Conservation (phyloP, 371 early-diverging fungal species). For the Actinomucor elegans region DNA sequence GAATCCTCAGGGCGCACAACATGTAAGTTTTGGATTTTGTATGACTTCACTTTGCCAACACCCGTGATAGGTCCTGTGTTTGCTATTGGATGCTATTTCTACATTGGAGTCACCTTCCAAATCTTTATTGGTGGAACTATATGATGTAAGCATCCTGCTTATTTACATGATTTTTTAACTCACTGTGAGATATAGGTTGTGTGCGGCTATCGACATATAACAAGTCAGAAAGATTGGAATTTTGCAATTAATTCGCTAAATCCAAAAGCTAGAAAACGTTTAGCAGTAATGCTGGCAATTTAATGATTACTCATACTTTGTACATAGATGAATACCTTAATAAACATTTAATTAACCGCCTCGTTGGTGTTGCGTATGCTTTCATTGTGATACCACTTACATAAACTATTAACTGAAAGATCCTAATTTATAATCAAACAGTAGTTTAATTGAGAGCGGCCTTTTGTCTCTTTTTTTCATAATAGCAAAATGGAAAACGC, state of each 20-base stretch:
- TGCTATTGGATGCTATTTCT: constrained; percentile 10
- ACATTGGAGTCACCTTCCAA: constrained; percentile 2
- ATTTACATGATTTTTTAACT: neutral
- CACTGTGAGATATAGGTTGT: constrained; percentile 2
- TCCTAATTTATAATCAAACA: too few species aligned
- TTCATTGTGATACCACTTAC: too few species aligned
- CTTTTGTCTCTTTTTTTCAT: neutral
- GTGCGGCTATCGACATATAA: neutral
- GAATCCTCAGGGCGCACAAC: constrained; percentile 73
- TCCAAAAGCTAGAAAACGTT: neutral
- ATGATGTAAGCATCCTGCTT: constrained; percentile 3
- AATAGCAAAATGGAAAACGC: constrained; percentile 56
- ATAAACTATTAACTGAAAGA: too few species aligned
- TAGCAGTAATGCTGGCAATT: neutral
- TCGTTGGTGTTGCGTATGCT: too few species aligned
- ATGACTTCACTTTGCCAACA: neutral
- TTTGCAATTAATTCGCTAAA: neutral
- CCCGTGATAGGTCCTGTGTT: constrained; percentile 4
- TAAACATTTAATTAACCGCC: too few species aligned
- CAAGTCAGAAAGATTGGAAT: constrained; percentile 3
- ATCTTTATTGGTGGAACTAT: constrained; percentile 1
- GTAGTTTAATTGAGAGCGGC: neutral
- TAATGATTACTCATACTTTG: too few species aligned
- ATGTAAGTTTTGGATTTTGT: constrained; percentile 18
- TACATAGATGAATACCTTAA: too few species aligned